Base-by-base conservation (phyloP, 331 rosid species). In the Quercus tomentella region DNA sequence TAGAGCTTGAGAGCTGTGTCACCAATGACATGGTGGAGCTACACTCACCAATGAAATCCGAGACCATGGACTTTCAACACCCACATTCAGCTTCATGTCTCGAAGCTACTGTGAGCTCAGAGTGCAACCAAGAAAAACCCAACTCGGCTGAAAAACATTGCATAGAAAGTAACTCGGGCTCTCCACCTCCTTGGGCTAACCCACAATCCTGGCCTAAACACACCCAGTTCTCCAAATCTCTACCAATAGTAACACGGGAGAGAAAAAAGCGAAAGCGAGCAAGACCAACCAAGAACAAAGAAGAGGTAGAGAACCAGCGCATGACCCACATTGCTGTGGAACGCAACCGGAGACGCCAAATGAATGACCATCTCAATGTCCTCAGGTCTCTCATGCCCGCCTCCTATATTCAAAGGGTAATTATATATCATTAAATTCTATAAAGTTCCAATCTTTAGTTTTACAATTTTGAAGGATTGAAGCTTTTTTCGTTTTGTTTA, bases 311-410 rank as follows among this genome's bases (percentile, higher is more conserved):
- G 89, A 90, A 84, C 74, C 99, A 96, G 79, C 81, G 99, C n/a
- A 93, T 93, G 98, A 93, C 92, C 41, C 99, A 96, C 87, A 93
- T 96, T 86, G 92, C 98, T 23, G 98, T 96, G 12, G 97, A 96
- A 83, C 86, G 98, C 14, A 96, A 93, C 84, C 89, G 98, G 30
- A 79, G 99, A 63, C 91, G 97, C 66, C 99, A 93, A 80, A 96
- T 92, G 99, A 96, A 96, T 77, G 98, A 92, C 84, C 99, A 93
- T 79, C 98, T 93, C 77, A 86, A 86, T 80, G 97, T 92, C 71
- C 94, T 96, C 28, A 88, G 90, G 86, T 92, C 95, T 62, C 91
- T 96, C 77, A 92, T 96, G 96, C 99, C 98, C 31, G 49, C 91
- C 52, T 83, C 97, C 6, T 92, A 96, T 71, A 81, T 90, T 84